A percentile compares a stretch with the other conserved stretches of the same genome.
These are phyloP conservation scores for Martiniozyma abietophila DNA, from an alignment of 805 yeast species.

Conservation along the genomic window DNA sequence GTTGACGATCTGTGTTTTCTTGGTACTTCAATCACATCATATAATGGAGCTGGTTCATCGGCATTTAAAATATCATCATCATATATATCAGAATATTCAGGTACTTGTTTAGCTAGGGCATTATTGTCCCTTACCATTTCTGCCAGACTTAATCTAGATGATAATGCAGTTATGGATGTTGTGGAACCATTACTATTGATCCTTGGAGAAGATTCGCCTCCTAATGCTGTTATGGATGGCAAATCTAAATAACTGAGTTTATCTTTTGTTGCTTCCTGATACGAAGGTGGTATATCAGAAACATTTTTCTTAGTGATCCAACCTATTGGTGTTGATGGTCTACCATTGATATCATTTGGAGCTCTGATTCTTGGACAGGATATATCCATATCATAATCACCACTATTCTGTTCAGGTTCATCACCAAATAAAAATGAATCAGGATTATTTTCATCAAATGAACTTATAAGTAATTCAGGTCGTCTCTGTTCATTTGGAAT, in stretches of 20 bases:
- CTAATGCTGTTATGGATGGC: no score
- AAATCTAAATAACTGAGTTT: no score
- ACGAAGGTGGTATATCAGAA: constrained; percentile 17
- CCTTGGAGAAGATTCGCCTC: constrained; percentile 17
- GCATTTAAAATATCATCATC: constrained; percentile 20
- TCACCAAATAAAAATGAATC: constrained; percentile 11
- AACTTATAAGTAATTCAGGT: constrained; percentile 7
- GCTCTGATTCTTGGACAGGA: not conserved
- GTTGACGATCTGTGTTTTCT: no score
- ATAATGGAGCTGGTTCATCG: constrained; percentile 22
- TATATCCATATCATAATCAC: not conserved
- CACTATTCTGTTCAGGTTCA: not conserved
- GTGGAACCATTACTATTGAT: constrained; percentile 1
- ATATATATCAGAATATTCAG: constrained; percentile 20
- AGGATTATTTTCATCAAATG: constrained; percentile 6
- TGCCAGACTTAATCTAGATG: no score
- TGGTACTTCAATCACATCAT: constrained; percentile 5
- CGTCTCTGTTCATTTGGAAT: not conserved
- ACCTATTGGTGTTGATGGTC: not conserved
- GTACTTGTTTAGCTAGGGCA: constrained; percentile 14
- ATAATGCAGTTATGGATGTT: no score
- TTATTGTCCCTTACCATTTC: no score
- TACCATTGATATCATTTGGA: not conserved
- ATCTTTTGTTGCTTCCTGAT: no score
- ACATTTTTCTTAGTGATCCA: constrained; percentile 5